Evolutionary conservation across 176 grass and related monocot species (phyloP).

Genomic region (Oryza nivara): DNA sequence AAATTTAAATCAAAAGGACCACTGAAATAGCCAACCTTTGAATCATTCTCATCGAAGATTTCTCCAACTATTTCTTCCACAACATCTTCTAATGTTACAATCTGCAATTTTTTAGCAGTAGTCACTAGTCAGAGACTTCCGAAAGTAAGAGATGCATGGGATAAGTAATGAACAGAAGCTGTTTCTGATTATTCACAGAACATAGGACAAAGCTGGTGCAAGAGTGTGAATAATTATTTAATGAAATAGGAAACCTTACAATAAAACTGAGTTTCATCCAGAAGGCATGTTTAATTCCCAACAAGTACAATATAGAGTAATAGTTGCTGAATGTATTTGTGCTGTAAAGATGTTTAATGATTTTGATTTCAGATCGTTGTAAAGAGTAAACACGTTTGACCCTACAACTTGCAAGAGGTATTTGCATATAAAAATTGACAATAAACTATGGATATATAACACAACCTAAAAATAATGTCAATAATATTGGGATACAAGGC

Average conservation of each 20-base stretch:
- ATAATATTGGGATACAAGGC: background rate
- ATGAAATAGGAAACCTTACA: background rate
- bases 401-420: background rate
- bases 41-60: slow-evolving; percentile 99
- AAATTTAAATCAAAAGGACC: slow-evolving; percentile 13
- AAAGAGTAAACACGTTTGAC: background rate
- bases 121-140: slow-evolving; percentile 35
- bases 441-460: background rate
- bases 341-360: background rate
- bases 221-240: background rate
- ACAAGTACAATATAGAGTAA: background rate
- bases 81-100: slow-evolving; percentile 97
- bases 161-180: slow-evolving; percentile 8
- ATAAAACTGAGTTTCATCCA: background rate
- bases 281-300: background rate
- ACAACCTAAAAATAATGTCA: background rate
- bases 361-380: background rate
- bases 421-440: background rate
- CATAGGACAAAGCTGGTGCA: slow-evolving; percentile 5
- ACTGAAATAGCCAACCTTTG: slow-evolving; percentile 71
- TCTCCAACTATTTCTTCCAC: slow-evolving; percentile 99
- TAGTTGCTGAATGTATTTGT: background rate
- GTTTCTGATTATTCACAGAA: background rate
- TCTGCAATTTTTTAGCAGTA: slow-evolving; percentile 49
- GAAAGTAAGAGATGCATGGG: background rate